Evolutionary conservation across 257 asterid species (phyloP).

Genomic region (Schizonepeta tenuifolia): DNA sequence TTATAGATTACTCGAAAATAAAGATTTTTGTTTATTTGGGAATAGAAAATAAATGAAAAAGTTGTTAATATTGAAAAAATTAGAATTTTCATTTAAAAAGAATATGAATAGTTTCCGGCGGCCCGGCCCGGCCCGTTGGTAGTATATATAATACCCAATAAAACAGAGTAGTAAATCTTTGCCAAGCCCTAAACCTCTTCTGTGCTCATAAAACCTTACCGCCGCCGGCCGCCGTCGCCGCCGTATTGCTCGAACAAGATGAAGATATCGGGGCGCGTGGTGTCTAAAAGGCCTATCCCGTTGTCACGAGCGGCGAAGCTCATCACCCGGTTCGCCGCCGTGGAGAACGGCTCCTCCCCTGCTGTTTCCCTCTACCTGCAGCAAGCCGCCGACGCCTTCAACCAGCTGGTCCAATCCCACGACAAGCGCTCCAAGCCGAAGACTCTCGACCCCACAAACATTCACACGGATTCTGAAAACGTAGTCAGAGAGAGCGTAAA

Average conservation of each 20-base stretch:
- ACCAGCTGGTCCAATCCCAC: constrained; percentile 50
- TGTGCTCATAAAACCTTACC: neutral
- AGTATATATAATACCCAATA: no score
- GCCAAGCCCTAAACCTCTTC: neutral
- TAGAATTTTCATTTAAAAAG: no score
- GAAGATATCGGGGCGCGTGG: constrained; percentile 25
- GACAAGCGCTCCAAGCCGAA: constrained; percentile 20
- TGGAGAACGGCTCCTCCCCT: constrained; percentile 28
- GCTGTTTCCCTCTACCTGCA: constrained; percentile 25
- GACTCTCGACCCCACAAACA: neutral
- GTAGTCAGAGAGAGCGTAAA: neutral
- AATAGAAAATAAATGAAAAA: no score
- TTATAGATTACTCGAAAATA: no score
- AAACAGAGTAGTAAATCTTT: no score
- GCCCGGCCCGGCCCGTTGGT: no score
- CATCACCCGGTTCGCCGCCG: constrained; percentile 28
- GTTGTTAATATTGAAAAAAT: no score
- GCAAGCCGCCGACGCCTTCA: constrained; percentile 57
- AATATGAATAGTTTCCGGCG: no score
- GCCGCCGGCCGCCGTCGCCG: neutral
- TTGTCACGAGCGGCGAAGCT: constrained; percentile 28
- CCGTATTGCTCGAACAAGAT: neutral
- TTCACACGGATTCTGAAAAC: neutral
- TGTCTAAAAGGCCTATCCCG: constrained; percentile 13
- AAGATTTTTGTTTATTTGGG: no score